Percentiles rank a stretch among this genome's conserved stretches.
These are phyloP conservation scores for Chlamydomonas schloesseri DNA, from an alignment of 139 green algal species.

Conservation along the genomic window DNA sequence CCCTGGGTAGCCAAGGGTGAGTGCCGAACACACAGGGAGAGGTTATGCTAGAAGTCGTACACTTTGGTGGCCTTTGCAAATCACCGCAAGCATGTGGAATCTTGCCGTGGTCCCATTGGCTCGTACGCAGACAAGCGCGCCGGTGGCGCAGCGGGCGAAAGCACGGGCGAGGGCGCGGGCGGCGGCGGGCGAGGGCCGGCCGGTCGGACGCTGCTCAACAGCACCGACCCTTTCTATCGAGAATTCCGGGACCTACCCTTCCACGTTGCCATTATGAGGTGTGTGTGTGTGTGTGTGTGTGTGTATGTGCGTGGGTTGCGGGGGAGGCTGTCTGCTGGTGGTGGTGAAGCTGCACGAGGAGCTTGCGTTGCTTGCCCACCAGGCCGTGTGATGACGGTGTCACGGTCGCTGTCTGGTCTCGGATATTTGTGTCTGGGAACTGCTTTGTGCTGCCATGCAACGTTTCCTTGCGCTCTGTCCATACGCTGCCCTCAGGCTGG, in stretches of 20 bases:
- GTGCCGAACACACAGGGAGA: background rate
- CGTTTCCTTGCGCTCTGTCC: background rate
- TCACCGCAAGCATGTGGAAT: too few relatives aligned
- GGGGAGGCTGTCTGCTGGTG: too few relatives aligned
- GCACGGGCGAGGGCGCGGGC: background rate
- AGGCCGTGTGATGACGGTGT: too few relatives aligned
- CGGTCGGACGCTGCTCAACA: slow-evolving; percentile 63
- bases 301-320: too few relatives aligned
- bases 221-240: slow-evolving; percentile 66
- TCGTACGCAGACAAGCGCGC: background rate
- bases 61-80: too few relatives aligned
- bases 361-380: too few relatives aligned
- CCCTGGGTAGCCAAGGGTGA: slow-evolving; percentile 17
- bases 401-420: too few relatives aligned
- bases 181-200: background rate
- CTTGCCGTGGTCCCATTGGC: too few relatives aligned
- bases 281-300: background rate
- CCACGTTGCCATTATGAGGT: slow-evolving; percentile 63
- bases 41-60: too few relatives aligned
- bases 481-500: slow-evolving; percentile 44
- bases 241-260: slow-evolving; percentile 75
- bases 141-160: background rate
- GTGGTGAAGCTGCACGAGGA: too few relatives aligned
- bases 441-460: too few relatives aligned
- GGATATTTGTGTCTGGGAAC: too few relatives aligned